Evolutionary conservation across 345 rosid genomes (phyloP).

Genomic region (sweet orange (Citrus sinensis)): DNA sequence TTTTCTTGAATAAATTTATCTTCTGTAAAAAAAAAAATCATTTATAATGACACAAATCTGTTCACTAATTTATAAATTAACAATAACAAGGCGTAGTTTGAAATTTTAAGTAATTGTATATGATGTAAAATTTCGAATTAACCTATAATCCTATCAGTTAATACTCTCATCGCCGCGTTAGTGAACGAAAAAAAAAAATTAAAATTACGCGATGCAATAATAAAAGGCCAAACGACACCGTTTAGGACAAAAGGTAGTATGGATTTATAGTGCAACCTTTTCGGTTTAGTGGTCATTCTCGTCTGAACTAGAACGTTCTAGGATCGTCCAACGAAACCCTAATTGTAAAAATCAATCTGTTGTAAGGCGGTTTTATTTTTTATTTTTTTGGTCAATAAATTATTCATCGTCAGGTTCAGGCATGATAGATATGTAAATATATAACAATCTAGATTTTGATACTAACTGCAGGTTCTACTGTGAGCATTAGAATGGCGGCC

Average conservation of each 20-base stretch:
- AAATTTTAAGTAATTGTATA: too few relatives aligned
- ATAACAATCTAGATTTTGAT: background rate
- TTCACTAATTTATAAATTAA: too few relatives aligned
- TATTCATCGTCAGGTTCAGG: background rate
- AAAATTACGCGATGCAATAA: too few relatives aligned
- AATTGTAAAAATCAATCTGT: background rate
- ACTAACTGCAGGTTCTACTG: background rate
- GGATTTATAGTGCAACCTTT: too few relatives aligned
- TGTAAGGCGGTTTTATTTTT: background rate
- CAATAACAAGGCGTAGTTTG: too few relatives aligned
- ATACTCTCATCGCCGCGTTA: too few relatives aligned
- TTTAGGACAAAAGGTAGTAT: background rate
- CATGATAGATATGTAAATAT: background rate
- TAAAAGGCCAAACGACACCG: background rate
- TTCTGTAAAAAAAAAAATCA: too few relatives aligned
- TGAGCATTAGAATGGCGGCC: conserved; percentile 43
- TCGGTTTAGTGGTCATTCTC: background rate
- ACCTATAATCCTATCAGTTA: too few relatives aligned
- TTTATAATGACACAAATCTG: too few relatives aligned
- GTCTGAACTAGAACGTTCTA: background rate
- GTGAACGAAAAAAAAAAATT: too few relatives aligned
- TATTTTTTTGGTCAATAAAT: background rate
- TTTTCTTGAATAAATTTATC: too few relatives aligned
- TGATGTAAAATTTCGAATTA: too few relatives aligned
- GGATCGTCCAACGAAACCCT: background rate